Base-by-base conservation (phyloP, 2,329 filamentous ascomycete genomes). In the Dactylella cylindrospora region DNA sequence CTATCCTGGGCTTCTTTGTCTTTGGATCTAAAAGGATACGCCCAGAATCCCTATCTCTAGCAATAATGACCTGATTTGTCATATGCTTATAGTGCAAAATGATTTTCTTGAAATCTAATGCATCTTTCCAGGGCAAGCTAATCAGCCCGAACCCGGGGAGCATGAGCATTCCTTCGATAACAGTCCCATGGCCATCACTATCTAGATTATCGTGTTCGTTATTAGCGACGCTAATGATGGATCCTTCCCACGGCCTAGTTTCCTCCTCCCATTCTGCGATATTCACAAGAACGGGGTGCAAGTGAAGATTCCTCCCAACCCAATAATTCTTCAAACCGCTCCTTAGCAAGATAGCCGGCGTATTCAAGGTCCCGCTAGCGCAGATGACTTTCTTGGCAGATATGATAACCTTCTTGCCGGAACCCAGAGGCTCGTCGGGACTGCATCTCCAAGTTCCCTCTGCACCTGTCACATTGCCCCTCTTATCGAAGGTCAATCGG, bases 201-300 rank as follows among this genome's bases (percentile, higher is more conserved):
- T 95, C 89, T 0, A 90, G 77, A 67, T 96, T 85, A 66, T 94
- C 86, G 67, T 90, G 88, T 49, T 86, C 83, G 35, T 79, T 81
- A 65, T 88, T 84, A 13, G 90, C 84, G 3, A 82, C 80, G 0
- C 90, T 96, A 57, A 96, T 80, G 67, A 90, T 90, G 1, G 83
- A 80, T 12, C 89, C 78, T 72, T 84, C 83, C 84, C 84, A 88
- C 0, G 83, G 83, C n/a, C 78, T 79, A 15, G 84, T 78, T 28
- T 86, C 83, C 59, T 89, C 78, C 25, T 85, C 77, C 72, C 85
- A 90, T n/a, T 84, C 76, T 1, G 80, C 86, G 3, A 72, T 71
- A 4, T 83, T 68, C 6, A 77, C 70, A 68, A 78, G 79, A 69
- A 83, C 84, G 1, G 90, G 91, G 70, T 97, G 91, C 0, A 95